Evolutionary conservation across 192 early-diverging fungal genomes (phyloP).

Genomic region (Coemansia sp.): DNA sequence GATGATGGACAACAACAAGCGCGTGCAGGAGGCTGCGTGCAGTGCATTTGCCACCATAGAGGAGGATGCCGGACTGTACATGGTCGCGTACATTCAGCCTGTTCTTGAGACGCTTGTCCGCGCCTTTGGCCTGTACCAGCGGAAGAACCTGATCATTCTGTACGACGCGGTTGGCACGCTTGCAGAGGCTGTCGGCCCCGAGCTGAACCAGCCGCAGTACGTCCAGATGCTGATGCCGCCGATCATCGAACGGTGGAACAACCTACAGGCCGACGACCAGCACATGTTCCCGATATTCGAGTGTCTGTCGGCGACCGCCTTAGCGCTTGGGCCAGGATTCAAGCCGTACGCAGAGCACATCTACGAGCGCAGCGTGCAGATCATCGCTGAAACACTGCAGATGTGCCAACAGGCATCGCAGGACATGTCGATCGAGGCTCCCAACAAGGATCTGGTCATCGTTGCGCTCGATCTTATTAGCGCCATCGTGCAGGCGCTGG

Average conservation of each 20-base stretch:
- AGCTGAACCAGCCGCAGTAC: conserved; percentile 78
- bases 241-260: conserved; percentile 83
- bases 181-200: conserved; percentile 84
- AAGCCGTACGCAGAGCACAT: conserved; percentile 80
- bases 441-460: conserved; percentile 97
- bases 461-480: conserved; percentile 94
- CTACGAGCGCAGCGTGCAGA: conserved; percentile 85
- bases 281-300: conserved; percentile 95
- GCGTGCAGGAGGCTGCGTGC: conserved; percentile 97
- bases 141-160: conserved; percentile 92
- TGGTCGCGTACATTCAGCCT: conserved; percentile 85
- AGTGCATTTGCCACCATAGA: conserved; percentile 94
- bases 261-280: conserved; percentile 77
- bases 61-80: conserved; percentile 79
- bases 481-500: conserved; percentile 91
- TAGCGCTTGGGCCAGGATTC: conserved; percentile 85
- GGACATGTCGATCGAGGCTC: conserved; percentile 56
- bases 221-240: conserved; percentile 86
- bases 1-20: conserved; percentile 94
- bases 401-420: conserved; percentile 59
- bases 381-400: conserved; percentile 81
- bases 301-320: conserved; percentile 86
- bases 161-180: conserved; percentile 99
- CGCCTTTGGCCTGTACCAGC: conserved; percentile 91
- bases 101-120: conserved; percentile 80